Base-by-base conservation (phyloP, 331 rosid species). In the Cydonia oblonga region DNA sequence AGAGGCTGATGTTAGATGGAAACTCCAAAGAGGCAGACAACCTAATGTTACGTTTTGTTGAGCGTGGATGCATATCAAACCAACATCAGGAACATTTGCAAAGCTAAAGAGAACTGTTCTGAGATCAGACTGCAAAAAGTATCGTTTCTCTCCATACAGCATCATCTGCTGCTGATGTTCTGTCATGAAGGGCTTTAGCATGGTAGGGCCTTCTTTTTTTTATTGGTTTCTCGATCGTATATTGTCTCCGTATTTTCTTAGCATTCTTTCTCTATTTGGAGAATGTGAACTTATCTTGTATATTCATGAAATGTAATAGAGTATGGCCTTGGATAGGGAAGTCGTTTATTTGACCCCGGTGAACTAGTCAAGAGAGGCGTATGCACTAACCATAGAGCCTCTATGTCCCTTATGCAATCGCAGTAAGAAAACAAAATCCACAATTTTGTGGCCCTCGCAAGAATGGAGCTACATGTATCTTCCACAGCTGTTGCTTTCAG, bases 1-100 rank as follows among this genome's bases (percentile, higher is more conserved):
- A 86, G 77, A 83, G 76, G 64, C 76, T 93, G 71, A 67, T 87
- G 65, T 15, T 46, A 49, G 96, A 86, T 70, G 91, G 97, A 63
- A 82, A 87, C 64, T 61, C 76, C 35, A 83, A 69, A 68, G 97
- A 90, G 86, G 97, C 97, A 61, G 97, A 90, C 81, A 81, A 67
- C 74, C 96, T 93, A 75, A 85, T 90, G 87, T 60, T 89, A 33
- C 71, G 73, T 75, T 84, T 93, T 69, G 97, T 92, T 71, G 97
- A 87, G 86, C 87, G 93, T 49, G 97, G 97, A 71, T 63, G 53
- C 64, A 38, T 74, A 72, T 64, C 82, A 56, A 76, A 85, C 40
- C 78, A 83, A 72, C 72, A 76, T 28, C 74, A 79, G 78, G 80
- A 64, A 63, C 78, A 62, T 68, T 20, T 73, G 66, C 58, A 60